These are phyloP conservation scores for Blastocystis sp. DNA, from an alignment of 352 stramenopile genomes.

Conservation along the genomic window DNA sequence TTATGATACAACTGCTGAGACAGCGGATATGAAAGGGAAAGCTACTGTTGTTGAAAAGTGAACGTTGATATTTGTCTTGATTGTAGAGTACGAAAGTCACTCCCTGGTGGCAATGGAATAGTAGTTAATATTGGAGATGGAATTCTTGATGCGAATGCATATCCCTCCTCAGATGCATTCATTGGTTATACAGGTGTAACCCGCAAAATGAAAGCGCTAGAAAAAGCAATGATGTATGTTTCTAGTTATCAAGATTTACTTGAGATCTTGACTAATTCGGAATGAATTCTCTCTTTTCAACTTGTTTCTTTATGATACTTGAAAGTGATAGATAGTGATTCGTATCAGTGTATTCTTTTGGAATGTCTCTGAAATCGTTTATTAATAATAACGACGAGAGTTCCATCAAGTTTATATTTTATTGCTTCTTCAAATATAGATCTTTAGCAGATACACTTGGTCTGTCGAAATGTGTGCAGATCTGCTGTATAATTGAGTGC, in stretches of 20 bases:
- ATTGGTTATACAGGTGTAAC: conserved; percentile 26
- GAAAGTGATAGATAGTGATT: not conserved
- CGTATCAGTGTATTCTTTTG: not conserved
- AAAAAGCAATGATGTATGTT: conserved; percentile 38
- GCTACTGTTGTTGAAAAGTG: conserved; percentile 7
- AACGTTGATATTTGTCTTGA: not conserved
- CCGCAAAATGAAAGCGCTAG: conserved; percentile 1
- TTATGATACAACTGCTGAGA: not conserved
- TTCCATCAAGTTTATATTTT: not conserved
- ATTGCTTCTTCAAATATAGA: not conserved
- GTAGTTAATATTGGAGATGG: conserved; percentile 59
- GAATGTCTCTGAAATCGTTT: not conserved
- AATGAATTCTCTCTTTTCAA: not conserved
- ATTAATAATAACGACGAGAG: not conserved
- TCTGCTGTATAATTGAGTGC: not conserved
- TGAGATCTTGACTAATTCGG: not conserved
- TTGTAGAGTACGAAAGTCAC: not conserved
- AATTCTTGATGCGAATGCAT: conserved; percentile 38
- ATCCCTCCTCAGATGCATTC: conserved; percentile 49
- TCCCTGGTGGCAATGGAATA: not conserved
- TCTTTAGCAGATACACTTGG: not conserved
- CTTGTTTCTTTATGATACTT: not conserved
- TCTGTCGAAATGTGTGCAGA: not conserved
- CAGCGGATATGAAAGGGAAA: conserved; percentile 28
- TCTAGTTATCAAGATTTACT: not conserved